Conservation (phyloP, 805 yeast genomes). For the Saccharomycopsis schoenii region DNA sequence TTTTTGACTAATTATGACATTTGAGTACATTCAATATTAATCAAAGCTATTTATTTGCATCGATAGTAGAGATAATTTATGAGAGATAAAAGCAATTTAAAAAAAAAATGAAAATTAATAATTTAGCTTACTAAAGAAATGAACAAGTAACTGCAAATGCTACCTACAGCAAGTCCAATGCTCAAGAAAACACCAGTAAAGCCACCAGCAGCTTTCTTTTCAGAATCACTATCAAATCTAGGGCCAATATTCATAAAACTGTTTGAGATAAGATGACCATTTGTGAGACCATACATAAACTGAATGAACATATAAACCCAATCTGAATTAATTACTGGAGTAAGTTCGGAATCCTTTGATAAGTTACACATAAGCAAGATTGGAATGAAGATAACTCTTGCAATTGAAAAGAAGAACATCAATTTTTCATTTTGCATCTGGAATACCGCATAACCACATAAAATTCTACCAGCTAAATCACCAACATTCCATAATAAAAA, state of each 20-base stretch:
- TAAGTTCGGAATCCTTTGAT: background rate
- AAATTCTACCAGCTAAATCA: slow-evolving; percentile 68
- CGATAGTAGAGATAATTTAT: background rate
- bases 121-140: slow-evolving; percentile 26
- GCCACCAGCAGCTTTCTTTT: slow-evolving; percentile 90
- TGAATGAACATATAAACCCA: slow-evolving; percentile 59
- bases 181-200: slow-evolving; percentile 75
- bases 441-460: slow-evolving; percentile 42
- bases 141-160: slow-evolving; percentile 61
- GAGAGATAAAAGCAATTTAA: no score
- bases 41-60: background rate
- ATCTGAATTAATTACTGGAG: slow-evolving; percentile 41
- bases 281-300: slow-evolving; percentile 72
- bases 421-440: slow-evolving; percentile 34
- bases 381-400: slow-evolving; percentile 56
- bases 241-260: slow-evolving; percentile 69
- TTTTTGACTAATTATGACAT: no score
- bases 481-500: slow-evolving; percentile 86
- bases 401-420: slow-evolving; percentile 44
- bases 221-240: slow-evolving; percentile 48
- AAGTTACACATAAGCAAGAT: slow-evolving; percentile 58
- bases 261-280: slow-evolving; percentile 76
- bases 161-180: slow-evolving; percentile 70
- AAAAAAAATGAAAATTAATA: background rate
- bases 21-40: no score